Evolutionary conservation across 306 rosid species (phyloP), one percentile per base, ranked within the genome.

Genomic region (Acacia acuminata): DNA sequence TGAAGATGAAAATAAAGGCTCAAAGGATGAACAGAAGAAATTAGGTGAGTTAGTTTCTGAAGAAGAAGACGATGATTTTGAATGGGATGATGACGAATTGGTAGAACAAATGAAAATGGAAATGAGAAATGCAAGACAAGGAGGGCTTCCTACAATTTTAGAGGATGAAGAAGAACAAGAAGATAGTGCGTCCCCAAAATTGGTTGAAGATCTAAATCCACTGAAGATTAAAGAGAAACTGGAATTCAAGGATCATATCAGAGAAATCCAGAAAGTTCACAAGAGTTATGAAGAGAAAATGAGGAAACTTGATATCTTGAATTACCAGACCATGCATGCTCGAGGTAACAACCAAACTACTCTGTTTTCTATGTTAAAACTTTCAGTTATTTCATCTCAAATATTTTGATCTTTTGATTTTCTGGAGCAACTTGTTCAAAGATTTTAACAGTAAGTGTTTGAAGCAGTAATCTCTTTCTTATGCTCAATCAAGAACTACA

Each of bases 261-360:
- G 79, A 42, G 93, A 89, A 77, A 86, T 93, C 68, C 94, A 89
- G 17, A 90, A 88, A 79, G 89, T 90, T 43, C 82, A 91, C 81
- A 89, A 71, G 71, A 79, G 75, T 69, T 93, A 93, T 34, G 84
- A 88, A 6, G 97, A 88, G 38, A 91, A 84, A 36, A 90, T 86
- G 89, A 71, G 89, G 60, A 91, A 93, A 72, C 90, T 93, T 47
- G 98, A 93, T 73, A 82, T 91, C 72, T 75, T 93, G 90, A 93
- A 93, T 77, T 80, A 76, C 88, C 98, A 91, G 79, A 85, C 90
- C 88, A 81, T 91, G 94, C 89, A 93, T 89, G 88, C 93, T 75
- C 85, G 89, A 64, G 97, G 97, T 93, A 68, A 79, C 92, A 69
- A 77, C 76, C 75, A 24, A 64, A 58, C 65, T 58, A n/a, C 22